A percentile compares a stretch with the other conserved stretches of the same genome.
Evolutionary conservation across 129 eudicot species (phyloP).

Genomic region (Flaveria brownii): DNA sequence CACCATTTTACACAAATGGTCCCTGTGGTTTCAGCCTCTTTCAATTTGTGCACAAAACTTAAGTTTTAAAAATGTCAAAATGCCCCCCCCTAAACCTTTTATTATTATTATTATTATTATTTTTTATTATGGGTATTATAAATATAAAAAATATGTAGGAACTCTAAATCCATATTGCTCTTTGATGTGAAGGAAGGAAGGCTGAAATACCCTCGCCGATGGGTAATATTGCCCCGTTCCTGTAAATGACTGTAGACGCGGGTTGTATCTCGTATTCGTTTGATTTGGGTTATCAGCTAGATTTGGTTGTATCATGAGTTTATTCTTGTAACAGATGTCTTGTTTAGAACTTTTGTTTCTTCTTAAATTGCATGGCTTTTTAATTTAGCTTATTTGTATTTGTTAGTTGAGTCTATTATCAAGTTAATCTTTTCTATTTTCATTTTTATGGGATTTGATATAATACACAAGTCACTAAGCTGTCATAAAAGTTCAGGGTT

Average conservation of each 20-base stretch:
- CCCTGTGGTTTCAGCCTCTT: no score
- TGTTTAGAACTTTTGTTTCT: slow-evolving; percentile 15
- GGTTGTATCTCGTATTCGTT: neutral
- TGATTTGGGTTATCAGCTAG: slow-evolving; percentile 22
- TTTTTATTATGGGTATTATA: no score
- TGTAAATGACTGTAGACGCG: slow-evolving; percentile 36
- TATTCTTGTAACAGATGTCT: slow-evolving; percentile 25
- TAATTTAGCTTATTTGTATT: neutral
- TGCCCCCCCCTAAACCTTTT: no score
- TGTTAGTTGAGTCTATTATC: slow-evolving; percentile 13
- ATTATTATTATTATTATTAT: no score
- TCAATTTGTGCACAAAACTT: no score
- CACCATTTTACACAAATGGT: no score
- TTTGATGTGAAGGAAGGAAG: slow-evolving; percentile 97
- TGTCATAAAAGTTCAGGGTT: no score
- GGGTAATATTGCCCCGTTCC: slow-evolving; percentile 98
- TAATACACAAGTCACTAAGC: no score
- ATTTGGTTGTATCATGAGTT: slow-evolving; percentile 20
- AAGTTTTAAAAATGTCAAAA: no score
- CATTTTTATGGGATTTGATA: no score
- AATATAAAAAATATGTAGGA: no score
- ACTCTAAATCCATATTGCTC: slow-evolving; percentile 32
- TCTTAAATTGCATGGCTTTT: neutral
- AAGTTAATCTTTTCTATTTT: neutral
- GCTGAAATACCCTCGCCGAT: slow-evolving; percentile 89